These are phyloP conservation scores for Pestalotiopsis sp. DNA, from an alignment of 2,329 filamentous ascomycete species.

Conservation along the genomic window DNA sequence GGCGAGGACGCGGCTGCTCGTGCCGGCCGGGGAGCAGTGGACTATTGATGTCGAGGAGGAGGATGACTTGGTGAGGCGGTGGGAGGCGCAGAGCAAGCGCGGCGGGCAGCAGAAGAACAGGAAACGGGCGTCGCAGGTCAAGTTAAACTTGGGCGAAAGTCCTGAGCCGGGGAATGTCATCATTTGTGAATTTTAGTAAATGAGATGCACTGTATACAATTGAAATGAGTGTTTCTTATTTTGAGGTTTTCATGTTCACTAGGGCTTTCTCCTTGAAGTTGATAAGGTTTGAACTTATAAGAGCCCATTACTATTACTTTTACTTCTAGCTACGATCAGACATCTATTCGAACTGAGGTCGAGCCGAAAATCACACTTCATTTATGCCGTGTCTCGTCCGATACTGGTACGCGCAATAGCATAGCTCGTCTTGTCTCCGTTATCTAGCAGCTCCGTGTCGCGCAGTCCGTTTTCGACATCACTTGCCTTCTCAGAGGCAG, in stretches of 20 bases:
- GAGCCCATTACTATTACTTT: no score
- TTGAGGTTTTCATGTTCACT: no score
- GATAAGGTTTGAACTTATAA: no score
- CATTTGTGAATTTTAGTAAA: neutral
- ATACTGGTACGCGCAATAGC: neutral
- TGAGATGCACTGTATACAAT: neutral
- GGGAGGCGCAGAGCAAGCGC: neutral
- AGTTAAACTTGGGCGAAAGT: neutral
- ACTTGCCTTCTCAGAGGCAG: neutral
- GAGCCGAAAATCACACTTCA: neutral
- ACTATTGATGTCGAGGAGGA: neutral
- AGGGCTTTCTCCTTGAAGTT: no score
- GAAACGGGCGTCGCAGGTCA: neutral
- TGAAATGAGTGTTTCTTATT: no score
- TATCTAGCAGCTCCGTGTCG: neutral
- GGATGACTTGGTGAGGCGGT: neutral
- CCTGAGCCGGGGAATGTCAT: neutral
- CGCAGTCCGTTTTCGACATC: neutral
- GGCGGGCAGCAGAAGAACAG: neutral
- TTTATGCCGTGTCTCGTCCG: neutral
- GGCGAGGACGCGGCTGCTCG: neutral
- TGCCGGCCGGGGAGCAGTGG: neutral
- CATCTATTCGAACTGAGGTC: neutral
- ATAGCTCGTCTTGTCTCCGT: neutral
- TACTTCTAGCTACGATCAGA: no score